Conservation (phyloP, 768 basidiomycete genomes). For the Tulasnella sp. region DNA sequence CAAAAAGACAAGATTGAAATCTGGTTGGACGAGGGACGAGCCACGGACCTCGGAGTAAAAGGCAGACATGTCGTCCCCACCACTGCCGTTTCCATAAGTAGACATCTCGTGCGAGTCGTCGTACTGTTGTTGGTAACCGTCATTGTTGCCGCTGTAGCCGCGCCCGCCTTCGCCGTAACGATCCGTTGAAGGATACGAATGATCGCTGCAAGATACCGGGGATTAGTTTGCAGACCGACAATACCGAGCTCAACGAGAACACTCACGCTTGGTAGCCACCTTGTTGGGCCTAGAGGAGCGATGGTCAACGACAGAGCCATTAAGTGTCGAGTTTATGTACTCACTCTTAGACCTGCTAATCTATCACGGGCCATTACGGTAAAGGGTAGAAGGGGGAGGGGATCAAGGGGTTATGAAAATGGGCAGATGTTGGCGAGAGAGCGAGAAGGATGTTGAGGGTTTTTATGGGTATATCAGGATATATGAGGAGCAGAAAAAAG, state of each 20-base stretch:
- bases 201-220: slow-evolving; percentile 23
- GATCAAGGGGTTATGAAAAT: slow-evolving; percentile 4
- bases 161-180: slow-evolving; percentile 24
- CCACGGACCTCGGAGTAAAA: slow-evolving; percentile 32
- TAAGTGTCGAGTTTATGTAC: slow-evolving; percentile 24
- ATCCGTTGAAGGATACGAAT: slow-evolving; percentile 27
- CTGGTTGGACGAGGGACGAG: not conserved
- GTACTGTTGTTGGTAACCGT: not conserved
- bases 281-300: slow-evolving; percentile 32
- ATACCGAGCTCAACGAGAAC: not conserved
- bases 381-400: slow-evolving; percentile 28
- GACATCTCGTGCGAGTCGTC: slow-evolving; percentile 24
- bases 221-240: slow-evolving; percentile 13
- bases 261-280: slow-evolving; percentile 24
- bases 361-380: slow-evolving; percentile 79
- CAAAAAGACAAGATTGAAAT: not conserved
- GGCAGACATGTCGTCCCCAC: slow-evolving; percentile 31
- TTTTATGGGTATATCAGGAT: not conserved
- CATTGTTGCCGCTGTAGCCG: slow-evolving; percentile 10
- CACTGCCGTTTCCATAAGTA: not conserved
- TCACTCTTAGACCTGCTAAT: slow-evolving; percentile 49
- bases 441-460: not conserved
- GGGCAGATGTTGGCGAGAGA: slow-evolving; percentile 5
- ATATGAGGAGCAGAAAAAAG: not conserved
- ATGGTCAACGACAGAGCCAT: slow-evolving; percentile 1